Evolutionary conservation across 2,329 filamentous ascomycete genomes (phyloP), one percentile per base, ranked within the genome.

Genomic region (Diplodia mutila): DNA sequence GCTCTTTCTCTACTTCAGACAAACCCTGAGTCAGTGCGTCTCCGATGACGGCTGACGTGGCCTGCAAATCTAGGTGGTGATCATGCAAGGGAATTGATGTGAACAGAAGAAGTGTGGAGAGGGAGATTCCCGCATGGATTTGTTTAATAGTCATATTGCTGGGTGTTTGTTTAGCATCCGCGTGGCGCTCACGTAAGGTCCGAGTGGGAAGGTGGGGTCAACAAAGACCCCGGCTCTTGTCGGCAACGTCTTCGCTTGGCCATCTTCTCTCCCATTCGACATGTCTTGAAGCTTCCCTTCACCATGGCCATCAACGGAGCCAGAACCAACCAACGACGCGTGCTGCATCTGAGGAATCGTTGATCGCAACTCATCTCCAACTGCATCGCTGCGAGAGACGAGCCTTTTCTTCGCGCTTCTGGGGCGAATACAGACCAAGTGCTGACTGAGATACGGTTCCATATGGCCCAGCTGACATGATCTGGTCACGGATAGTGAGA

Each of bases 181-280:
- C n/a, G n/a, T n/a, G n/a, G n/a, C 27, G 59, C 59, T 51, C 42
- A 51, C 46, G 59, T 63, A 23, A 63, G 49, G 27, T 14, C 29
- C 9, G 25, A 37, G 34, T 8, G 23, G 59, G 59, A 51, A 51
- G 29, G 59, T 63, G 59, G 59, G 46, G 59, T 63, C 27, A 16
- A 8, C 32, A 25, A 59, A 46, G n/a, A n/a, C 55, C 23, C 25
- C 55, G n/a, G 11, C 55, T 42, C 16, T 5, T n/a, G 23, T 57
- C 34, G 32, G 32, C 4, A 39, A 37, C n/a, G 18, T 37, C 18
- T 32, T 34, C n/a, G 29, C 25, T 34, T 14, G 16, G 18, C 27
- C 8, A 9, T 54, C 49, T 18, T 25, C 42, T 46, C n/a, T 16
- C 39, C 18, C 39, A 46, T 42, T 7, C 39, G 39, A 42, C 18